Conservation (phyloP, 1,284 basidiomycete genomes). For the Pseudozyma tsukubaensis region DNA sequence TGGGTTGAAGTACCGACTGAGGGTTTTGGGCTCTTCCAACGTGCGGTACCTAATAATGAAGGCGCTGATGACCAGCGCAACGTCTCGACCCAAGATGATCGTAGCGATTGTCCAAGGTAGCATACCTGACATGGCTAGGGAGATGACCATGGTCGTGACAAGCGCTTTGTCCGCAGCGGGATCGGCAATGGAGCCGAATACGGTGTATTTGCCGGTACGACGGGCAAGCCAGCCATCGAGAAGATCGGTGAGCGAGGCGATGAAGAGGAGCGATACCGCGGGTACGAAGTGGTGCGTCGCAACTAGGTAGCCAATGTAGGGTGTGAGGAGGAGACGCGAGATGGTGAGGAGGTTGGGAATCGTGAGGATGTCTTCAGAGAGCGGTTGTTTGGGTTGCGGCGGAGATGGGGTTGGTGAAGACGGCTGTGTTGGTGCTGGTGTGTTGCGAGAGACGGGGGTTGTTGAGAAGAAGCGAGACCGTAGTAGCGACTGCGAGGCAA, state of each 20-base stretch:
- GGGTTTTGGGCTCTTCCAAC: constrained; percentile 88
- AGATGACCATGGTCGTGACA: constrained; percentile 92
- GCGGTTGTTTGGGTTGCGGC: constrained; percentile 19
- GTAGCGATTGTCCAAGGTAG: constrained; percentile 86
- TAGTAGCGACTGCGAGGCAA: not conserved
- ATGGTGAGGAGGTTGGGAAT: constrained; percentile 90
- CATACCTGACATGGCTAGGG: constrained; percentile 83
- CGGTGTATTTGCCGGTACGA: constrained; percentile 77
- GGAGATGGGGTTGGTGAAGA: constrained; percentile 68
- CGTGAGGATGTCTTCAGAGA: constrained; percentile 90
- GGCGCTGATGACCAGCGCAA: constrained; percentile 85
- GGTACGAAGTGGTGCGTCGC: constrained; percentile 82
- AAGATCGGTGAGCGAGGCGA: constrained; percentile 90
- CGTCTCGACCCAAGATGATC: constrained; percentile 89
- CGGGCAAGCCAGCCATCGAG: constrained; percentile 91
- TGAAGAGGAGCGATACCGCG: constrained; percentile 84
- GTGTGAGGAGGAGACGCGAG: constrained; percentile 87
- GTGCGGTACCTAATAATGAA: constrained; percentile 94
- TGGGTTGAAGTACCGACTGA: constrained; percentile 91
- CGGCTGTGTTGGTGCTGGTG: constrained; percentile 73
- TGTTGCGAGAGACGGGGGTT: not conserved
- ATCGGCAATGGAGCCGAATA: constrained; percentile 93
- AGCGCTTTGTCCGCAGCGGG: constrained; percentile 96
- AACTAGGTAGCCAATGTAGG: constrained; percentile 90
- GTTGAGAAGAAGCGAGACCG: not conserved